These are phyloP conservation scores for Dictyostelium brefeldianum DNA, from an alignment of 78 protist genomes.

Conservation along the genomic window DNA sequence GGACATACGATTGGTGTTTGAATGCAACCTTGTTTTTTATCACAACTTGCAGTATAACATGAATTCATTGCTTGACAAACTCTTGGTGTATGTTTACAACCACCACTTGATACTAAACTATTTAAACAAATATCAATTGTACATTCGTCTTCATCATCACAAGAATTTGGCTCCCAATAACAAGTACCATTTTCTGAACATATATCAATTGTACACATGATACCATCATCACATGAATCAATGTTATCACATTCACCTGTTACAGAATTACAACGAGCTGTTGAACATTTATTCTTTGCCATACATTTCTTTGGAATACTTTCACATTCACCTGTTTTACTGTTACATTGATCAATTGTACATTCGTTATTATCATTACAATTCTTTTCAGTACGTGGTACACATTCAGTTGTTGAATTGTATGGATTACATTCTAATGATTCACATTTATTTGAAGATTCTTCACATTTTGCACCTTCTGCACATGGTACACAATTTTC, in stretches of 20 bases:
- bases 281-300: slow-evolving; percentile 9
- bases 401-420: slow-evolving; percentile 11
- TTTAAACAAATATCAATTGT: slow-evolving; percentile 12
- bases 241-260: background rate
- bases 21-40: background rate
- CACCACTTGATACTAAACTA: background rate
- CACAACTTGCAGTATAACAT: slow-evolving; percentile 15
- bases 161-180: background rate
- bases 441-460: slow-evolving; percentile 12
- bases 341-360: slow-evolving; percentile 17
- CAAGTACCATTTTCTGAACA: slow-evolving; percentile 30
- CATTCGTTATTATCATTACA: slow-evolving; percentile 12
- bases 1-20: slow-evolving; percentile 2
- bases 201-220: slow-evolving; percentile 38
- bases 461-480: background rate
- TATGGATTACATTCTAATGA: slow-evolving; percentile 52
- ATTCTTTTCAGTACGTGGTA: background rate
- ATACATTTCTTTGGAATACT: background rate
- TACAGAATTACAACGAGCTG: slow-evolving; percentile 13
- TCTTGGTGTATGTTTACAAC: slow-evolving; percentile 10
- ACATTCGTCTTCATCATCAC: slow-evolving; percentile 44
- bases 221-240: slow-evolving; percentile 50
- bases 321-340: slow-evolving; percentile 9
- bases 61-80: background rate
- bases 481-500: slow-evolving; percentile 41